These are phyloP conservation scores for Cicer pinnatifidum DNA, from an alignment of 306 rosid genomes.

Conservation along the genomic window DNA sequence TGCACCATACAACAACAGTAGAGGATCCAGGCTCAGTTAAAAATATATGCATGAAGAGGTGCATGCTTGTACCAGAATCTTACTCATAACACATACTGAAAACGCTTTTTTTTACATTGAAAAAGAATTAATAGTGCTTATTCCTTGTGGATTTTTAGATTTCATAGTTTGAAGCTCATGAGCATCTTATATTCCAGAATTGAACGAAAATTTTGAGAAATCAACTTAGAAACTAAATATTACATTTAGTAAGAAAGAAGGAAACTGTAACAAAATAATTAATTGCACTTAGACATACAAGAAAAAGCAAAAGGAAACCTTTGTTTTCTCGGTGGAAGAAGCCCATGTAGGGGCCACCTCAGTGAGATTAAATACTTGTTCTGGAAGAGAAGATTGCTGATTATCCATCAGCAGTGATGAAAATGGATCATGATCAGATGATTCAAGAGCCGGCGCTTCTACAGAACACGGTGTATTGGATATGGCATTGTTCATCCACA, in stretches of 20 bases:
- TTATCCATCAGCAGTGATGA: constrained; percentile 50
- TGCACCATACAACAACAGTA: no score
- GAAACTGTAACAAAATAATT: constrained; percentile 26
- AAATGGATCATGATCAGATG: constrained; percentile 54
- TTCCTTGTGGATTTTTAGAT: background rate
- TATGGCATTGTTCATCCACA: constrained; percentile 63
- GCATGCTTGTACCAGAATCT: constrained; percentile 16
- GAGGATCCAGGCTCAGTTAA: background rate
- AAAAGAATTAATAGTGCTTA: background rate
- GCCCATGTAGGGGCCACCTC: constrained; percentile 90
- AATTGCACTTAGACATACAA: constrained; percentile 23
- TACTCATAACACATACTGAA: constrained; percentile 21
- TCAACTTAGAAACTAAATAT: constrained; percentile 35
- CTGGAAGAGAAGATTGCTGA: constrained; percentile 61
- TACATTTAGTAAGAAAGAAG: background rate
- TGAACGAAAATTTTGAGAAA: constrained; percentile 24
- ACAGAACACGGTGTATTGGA: constrained; percentile 53
- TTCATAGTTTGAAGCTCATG: background rate
- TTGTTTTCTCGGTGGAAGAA: constrained; percentile 82
- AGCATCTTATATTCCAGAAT: constrained; percentile 15
- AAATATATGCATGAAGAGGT: constrained; percentile 16
- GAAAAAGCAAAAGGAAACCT: constrained; percentile 61
- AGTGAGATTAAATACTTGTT: constrained; percentile 71
- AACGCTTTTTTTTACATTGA: background rate
- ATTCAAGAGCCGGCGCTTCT: constrained; percentile 54